phyloP scores from a whole-genome alignment of 2,329 filamentous ascomycete species.

The Verticillium nonalfalfae region DNA sequence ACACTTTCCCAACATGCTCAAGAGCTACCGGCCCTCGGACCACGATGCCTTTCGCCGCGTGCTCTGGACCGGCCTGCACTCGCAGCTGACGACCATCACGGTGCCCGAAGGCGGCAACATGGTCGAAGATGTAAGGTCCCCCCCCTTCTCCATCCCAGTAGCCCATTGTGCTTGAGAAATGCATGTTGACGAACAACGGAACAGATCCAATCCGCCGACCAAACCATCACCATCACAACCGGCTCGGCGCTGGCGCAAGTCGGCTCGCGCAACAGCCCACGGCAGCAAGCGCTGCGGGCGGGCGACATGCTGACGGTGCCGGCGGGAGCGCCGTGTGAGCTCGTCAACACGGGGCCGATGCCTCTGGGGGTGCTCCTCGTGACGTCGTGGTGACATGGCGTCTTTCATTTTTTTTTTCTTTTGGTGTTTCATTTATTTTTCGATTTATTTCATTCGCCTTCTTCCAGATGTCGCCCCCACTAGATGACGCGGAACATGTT shows the following conservation, averaged over 20 bases:
- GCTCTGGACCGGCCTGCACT: conserved; percentile 56
- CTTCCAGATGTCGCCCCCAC: background rate
- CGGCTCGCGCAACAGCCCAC: conserved; percentile 43
- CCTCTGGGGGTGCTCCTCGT: conserved; percentile 57
- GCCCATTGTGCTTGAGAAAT: background rate
- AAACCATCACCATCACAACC: conserved; percentile 58
- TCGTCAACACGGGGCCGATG: conserved; percentile 53
- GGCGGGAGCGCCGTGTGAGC: conserved; percentile 60
- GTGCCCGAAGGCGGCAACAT: conserved; percentile 58
- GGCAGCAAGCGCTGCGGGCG: conserved; percentile 36
- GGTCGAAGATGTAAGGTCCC: conserved; percentile 57
- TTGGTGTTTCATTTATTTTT: no score
- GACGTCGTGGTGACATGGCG: background rate
- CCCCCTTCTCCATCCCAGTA: background rate
- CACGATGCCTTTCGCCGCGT: conserved; percentile 44
- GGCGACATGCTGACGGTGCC: conserved; percentile 42
- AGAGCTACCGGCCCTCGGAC: background rate
- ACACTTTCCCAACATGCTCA: background rate
- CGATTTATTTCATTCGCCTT: no score
- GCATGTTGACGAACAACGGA: conserved; percentile 3
- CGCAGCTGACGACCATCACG: conserved; percentile 59
- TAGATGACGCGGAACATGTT: conserved; percentile 73
- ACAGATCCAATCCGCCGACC: conserved; percentile 53
- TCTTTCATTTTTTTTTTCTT: no score
- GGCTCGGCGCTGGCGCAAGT: conserved; percentile 53